Conservation (phyloP, 148 eudicot species). For the Chenopodium quinoa region DNA sequence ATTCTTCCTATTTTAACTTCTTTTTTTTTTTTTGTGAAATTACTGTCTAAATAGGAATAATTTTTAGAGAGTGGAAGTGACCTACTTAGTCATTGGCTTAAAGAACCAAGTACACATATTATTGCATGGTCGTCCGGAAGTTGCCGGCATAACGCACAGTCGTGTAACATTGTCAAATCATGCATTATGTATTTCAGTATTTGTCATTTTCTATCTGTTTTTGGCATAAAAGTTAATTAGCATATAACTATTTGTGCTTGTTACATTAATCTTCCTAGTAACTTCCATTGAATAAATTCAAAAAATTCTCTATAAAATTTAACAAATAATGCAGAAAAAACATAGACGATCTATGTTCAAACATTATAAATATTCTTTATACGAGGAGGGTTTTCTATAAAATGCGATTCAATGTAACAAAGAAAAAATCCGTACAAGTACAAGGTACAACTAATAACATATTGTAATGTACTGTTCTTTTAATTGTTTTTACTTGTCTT, state of each 20-base stretch:
- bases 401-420: too few relatives aligned
- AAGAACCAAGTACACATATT: background rate
- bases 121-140: background rate
- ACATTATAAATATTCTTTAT: too few relatives aligned
- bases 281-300: background rate
- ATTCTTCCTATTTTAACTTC: too few relatives aligned
- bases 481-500: background rate
- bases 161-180: background rate
- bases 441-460: background rate
- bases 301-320: background rate
- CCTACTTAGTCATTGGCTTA: too few relatives aligned
- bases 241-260: background rate
- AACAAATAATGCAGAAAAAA: background rate
- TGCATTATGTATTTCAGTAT: background rate
- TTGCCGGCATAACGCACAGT: background rate
- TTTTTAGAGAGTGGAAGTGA: background rate
- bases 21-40: too few relatives aligned
- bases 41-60: too few relatives aligned
- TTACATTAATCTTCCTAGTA: background rate
- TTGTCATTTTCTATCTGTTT: background rate
- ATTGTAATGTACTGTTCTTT: background rate
- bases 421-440: too few relatives aligned
- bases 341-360: too few relatives aligned
- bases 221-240: conserved; percentile 2
- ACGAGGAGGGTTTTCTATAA: background rate